Evolutionary conservation across 345 rosid genomes (phyloP), one percentile per base, ranked within the genome.

Genomic region (Salix suchowensis): DNA sequence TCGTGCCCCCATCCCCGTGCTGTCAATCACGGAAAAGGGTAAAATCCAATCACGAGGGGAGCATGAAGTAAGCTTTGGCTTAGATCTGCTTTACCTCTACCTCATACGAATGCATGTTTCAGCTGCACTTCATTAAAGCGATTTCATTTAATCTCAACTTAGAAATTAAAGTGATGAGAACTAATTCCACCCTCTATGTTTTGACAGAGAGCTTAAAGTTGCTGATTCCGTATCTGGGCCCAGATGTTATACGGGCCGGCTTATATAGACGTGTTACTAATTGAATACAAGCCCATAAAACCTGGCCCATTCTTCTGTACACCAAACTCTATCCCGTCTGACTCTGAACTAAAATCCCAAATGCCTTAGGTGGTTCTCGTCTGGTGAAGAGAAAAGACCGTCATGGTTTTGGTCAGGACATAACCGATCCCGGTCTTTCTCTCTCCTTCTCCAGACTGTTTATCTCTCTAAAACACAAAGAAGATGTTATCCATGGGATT

Each of bases 401-500:
- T 7, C n/a, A 34, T 60, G 72, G 32, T 42, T 37, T 58, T 46
- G 50, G 61, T 72, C 75, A 5, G 21, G 65, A 72, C 71, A 68
- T 48, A 66, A 28, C 67, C 70, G 44, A 19, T 65, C 73, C 26
- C 73, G 18, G 48, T 74, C 67, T 14, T 4, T 61, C 54, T 34
- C 13, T 74, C 37, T 19, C 67, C 65, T 37, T 67, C 60, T 58
- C 3, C 21, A 46, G 18, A 16, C 5, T 11, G n/a, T 68, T 6
- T 42, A 2, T 58, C 46, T 44, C 15, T 26, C 62, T 48, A 12
- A 42, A 48, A 30, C 30, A 14, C 78, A 23, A 1, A 21, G 4
- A 73, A 74, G 80, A 86, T 89, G 89, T 81, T 85, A 46, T 77
- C 90, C 77, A 83, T 86, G 84, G 84, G 89, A 39, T 72, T 83